phyloP scores from a whole-genome alignment of 352 stramenopile species.

The Thalassiosira gravida region DNA sequence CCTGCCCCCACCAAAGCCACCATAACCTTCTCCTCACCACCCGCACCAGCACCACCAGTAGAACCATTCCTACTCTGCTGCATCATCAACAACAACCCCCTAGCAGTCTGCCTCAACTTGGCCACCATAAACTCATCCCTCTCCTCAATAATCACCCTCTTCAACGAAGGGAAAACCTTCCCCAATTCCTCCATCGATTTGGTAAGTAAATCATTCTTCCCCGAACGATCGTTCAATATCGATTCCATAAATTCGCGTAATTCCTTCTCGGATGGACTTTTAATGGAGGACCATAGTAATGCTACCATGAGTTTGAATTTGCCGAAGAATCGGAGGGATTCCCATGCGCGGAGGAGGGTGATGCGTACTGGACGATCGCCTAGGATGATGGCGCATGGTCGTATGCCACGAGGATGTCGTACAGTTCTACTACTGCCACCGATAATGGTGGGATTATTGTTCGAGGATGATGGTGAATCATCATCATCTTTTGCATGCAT shows the following conservation, averaged over 20 bases:
- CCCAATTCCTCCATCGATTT: conserved; percentile 78
- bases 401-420: conserved; percentile 39
- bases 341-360: conserved; percentile 78
- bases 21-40: conserved; percentile 56
- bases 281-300: conserved; percentile 72
- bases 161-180: conserved; percentile 77
- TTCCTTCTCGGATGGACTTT: conserved; percentile 77
- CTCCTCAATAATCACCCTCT: conserved; percentile 80
- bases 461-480: conserved; percentile 1
- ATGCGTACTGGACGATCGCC: conserved; percentile 80
- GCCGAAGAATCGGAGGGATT: conserved; percentile 70
- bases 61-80: no score
- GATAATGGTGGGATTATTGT: not conserved
- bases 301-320: conserved; percentile 79
- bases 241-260: conserved; percentile 79
- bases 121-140: conserved; percentile 82
- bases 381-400: conserved; percentile 68
- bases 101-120: conserved; percentile 77
- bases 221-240: conserved; percentile 71
- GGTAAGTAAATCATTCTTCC: conserved; percentile 77
- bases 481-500: no score
- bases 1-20: conserved; percentile 84
- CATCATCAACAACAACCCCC: conserved; percentile 24
- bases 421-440: no score
- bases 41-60: no score